Conservation (phyloP, 345 rosid species). For the Lepidium sativum region DNA sequence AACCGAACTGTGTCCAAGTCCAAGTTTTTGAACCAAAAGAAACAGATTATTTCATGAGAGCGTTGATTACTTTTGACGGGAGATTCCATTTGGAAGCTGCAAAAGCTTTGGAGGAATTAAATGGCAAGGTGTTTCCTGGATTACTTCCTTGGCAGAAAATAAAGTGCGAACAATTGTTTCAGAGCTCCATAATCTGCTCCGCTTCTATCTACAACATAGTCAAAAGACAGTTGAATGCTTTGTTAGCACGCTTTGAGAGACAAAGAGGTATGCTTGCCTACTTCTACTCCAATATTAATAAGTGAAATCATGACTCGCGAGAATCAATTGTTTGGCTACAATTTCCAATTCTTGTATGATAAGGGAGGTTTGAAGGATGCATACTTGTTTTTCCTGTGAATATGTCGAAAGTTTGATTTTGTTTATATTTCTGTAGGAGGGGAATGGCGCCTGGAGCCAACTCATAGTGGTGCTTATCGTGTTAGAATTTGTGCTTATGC, state of each 20-base stretch:
- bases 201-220: conserved; percentile 51
- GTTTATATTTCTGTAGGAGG: conserved; percentile 34
- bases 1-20: conserved; percentile 40
- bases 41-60: conserved; percentile 39
- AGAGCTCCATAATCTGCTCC: conserved; percentile 64
- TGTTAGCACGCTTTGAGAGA: conserved; percentile 33
- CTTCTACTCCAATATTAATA: neutral
- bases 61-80: conserved; percentile 65
- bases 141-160: conserved; percentile 77
- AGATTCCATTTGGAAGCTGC: conserved; percentile 92
- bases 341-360: neutral
- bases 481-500: conserved; percentile 65
- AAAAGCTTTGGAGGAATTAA: conserved; percentile 75
- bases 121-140: conserved; percentile 62
- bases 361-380: neutral
- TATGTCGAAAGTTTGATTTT: neutral
- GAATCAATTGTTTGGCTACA: neutral
- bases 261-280: conserved; percentile 37
- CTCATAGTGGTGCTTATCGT: conserved; percentile 49
- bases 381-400: neutral
- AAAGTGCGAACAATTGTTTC: conserved; percentile 64
- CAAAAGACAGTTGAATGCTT: conserved; percentile 43
- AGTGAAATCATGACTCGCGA: neutral
- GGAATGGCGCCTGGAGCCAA: conserved; percentile 34
- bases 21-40: conserved; percentile 53